A percentile compares a stretch with the other conserved stretches of the same genome.
phyloP scores from a whole-genome alignment of 2,329 filamentous ascomycete species.

The Trichoderma breve region DNA sequence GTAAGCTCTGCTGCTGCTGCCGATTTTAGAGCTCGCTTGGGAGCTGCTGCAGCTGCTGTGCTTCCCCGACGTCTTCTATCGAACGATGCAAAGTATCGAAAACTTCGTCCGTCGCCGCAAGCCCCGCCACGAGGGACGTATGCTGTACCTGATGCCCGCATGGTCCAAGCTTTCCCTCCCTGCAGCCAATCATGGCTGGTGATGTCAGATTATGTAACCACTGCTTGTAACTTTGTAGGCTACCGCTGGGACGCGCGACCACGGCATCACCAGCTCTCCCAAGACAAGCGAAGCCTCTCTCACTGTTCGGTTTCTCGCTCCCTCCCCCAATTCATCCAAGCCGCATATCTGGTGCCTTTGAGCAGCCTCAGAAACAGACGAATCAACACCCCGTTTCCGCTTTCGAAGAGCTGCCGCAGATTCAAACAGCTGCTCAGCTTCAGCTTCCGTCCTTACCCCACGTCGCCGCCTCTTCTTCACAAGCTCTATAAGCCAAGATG shows the following conservation, averaged over 20 bases:
- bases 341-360: neutral
- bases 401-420: neutral
- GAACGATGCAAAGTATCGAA: neutral
- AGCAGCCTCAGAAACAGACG: neutral
- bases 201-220: constrained; percentile 32
- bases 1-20: neutral
- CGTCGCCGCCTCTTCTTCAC: constrained; percentile 16
- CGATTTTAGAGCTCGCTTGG: neutral
- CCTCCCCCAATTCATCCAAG: neutral
- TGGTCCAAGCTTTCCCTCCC: constrained; percentile 12
- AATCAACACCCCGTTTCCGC: neutral
- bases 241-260: constrained; percentile 38
- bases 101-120: neutral
- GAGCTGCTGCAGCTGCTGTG: neutral
- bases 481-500: constrained; percentile 43
- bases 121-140: neutral
- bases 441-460: constrained; percentile 11
- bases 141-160: neutral
- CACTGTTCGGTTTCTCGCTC: neutral
- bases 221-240: constrained; percentile 29
- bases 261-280: constrained; percentile 23
- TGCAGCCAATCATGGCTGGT: constrained; percentile 31
- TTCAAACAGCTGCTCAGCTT: constrained; percentile 5
- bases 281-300: constrained; percentile 5
- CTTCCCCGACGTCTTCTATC: neutral